Percentiles rank a stretch among this genome's conserved stretches.
phyloP scores from a whole-genome alignment of 2,329 filamentous ascomycete species.

The Calonectria pseudoreteaudii region DNA sequence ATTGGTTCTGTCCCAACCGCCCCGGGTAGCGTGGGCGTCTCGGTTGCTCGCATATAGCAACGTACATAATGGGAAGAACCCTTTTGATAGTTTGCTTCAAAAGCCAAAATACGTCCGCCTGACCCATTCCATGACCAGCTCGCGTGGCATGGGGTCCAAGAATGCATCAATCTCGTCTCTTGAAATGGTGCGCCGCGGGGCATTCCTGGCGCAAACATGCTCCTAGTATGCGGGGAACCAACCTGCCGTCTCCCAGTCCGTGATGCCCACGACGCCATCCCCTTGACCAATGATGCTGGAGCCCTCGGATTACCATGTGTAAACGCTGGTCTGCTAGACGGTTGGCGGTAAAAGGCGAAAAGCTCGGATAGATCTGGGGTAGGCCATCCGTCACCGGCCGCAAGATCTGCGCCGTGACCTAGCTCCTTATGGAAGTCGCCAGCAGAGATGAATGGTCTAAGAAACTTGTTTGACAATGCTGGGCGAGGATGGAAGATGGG shows the following conservation, averaged over 20 bases:
- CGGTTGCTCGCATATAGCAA: not conserved
- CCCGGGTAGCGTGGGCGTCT: not conserved
- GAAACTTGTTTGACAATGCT: not conserved
- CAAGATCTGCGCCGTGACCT: slow-evolving; percentile 29
- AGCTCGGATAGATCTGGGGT: not conserved
- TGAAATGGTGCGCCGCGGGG: not conserved
- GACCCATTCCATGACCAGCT: slow-evolving; percentile 5
- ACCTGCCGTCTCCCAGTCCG: slow-evolving; percentile 27
- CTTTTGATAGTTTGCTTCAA: not conserved
- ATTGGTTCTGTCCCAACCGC: not conserved
- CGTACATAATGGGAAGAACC: not conserved
- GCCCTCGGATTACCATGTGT: slow-evolving; percentile 25
- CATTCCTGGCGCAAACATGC: slow-evolving; percentile 11
- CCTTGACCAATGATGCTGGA: slow-evolving; percentile 25
- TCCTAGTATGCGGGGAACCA: slow-evolving; percentile 27
- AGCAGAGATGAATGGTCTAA: not conserved
- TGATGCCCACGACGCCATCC: slow-evolving; percentile 14
- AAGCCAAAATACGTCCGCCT: slow-evolving; percentile 2
- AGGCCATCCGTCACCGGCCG: slow-evolving; percentile 13
- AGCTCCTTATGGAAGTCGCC: not conserved
- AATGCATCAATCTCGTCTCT: not conserved
- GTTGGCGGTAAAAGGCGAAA: not conserved
- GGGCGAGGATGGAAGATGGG: not conserved
- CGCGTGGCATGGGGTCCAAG: not conserved
- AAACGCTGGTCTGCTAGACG: slow-evolving; percentile 25